Base-by-base conservation (phyloP, 352 stramenopile species). In the Globisporangium solare region DNA sequence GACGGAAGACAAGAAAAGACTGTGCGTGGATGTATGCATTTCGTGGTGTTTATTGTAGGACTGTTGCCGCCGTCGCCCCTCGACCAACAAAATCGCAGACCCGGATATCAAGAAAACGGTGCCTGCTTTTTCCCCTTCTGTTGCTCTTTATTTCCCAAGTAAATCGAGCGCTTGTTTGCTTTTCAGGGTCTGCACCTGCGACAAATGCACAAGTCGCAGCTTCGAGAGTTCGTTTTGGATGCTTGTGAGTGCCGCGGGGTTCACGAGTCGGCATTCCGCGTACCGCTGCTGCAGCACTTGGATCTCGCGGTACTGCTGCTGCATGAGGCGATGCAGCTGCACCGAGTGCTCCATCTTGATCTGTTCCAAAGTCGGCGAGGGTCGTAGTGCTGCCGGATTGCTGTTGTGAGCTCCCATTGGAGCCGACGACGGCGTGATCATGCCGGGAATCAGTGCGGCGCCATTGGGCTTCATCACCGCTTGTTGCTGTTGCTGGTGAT, bases 311-410 rank as follows among this genome's bases (percentile, higher is more conserved):
- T 91, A 94, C 66, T 94, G 84, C 49, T 94, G 79, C 58, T 94
- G 84, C 82, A 94, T 94, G 37, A 94, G 68, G 0, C 84, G 82
- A 60, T 94, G 84, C 43, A 94, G 61, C 63, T 94, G 84, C 60
- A 91, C 89, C 7, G 84, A 92, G 58, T 94, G 81, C 64, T 94
- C 84, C 63, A 91, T 83, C 67, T 94, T 94, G 47, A 91, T 75
- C 48, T 89, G 73, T 50, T 92, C 79, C 20, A 83, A 54, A 10
- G 68, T 64, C 18, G 58, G 73, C 6, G 67, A 67, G 14, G 61
- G 51, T 46, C 57, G 67, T 17, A 54, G 21, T 22, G 54, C 55
- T 52, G 66, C 54, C 5, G 27, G 35, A 40, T 70, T 7, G 52
- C 50, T 50, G 60, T 73, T 61, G 27, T 35, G 27, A 35, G 27